phyloP scores from a whole-genome alignment of 1,139 yeast genomes.

The Suhomyces ambrosiae region DNA sequence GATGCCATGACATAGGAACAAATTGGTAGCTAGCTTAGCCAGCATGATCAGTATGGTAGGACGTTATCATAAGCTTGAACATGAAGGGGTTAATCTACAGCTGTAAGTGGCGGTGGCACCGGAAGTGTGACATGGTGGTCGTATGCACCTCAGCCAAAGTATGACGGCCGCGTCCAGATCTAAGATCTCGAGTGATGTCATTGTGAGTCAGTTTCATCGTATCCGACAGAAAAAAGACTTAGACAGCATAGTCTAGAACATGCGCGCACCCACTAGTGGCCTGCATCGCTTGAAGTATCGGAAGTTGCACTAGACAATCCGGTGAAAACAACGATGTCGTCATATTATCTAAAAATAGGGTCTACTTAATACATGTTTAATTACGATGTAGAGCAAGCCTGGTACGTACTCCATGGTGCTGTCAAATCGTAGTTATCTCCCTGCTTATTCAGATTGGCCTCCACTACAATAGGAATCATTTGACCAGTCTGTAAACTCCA shows the following conservation, averaged over 20 bases:
- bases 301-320: background rate
- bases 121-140: background rate
- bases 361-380: too few species aligned
- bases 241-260: background rate
- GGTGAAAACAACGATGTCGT: background rate
- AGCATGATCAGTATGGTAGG: too few species aligned
- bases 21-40: too few species aligned
- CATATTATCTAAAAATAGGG: background rate
- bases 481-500: conserved; percentile 19
- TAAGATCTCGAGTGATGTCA: background rate
- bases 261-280: background rate
- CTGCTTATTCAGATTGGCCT: conserved; percentile 7
- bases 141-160: background rate
- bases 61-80: too few species aligned
- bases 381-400: conserved; percentile 1
- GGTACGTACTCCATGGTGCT: conserved; percentile 11
- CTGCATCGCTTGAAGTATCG: background rate
- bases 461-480: conserved; percentile 22
- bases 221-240: background rate
- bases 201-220: background rate
- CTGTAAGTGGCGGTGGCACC: background rate
- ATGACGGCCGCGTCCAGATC: background rate
- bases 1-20: too few species aligned
- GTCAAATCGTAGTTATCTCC: conserved; percentile 9
- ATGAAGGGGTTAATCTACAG: too few species aligned